Percentiles rank a stretch among this genome's conserved stretches.
phyloP scores from a whole-genome alignment of 2,329 filamentous ascomycete genomes.

The Fusarium duplospermum region DNA sequence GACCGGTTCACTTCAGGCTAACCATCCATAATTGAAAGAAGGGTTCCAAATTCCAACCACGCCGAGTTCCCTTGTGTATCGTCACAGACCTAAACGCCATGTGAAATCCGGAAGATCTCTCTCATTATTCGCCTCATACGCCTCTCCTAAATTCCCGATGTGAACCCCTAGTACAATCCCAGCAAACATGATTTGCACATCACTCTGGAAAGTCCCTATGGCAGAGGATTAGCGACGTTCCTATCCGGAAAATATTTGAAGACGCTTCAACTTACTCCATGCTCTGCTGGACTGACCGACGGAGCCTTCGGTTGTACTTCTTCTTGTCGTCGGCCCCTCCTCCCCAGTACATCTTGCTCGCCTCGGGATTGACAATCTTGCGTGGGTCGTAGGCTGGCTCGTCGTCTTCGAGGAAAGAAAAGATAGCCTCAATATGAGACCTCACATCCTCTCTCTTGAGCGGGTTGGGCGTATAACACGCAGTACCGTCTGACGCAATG shows the following conservation, averaged over 20 bases:
- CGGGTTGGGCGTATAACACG: slow-evolving; percentile 80
- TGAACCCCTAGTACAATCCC: slow-evolving; percentile 1
- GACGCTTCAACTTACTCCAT: slow-evolving; percentile 62
- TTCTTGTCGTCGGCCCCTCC: slow-evolving; percentile 78
- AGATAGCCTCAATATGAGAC: slow-evolving; percentile 85
- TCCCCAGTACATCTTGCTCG: slow-evolving; percentile 89
- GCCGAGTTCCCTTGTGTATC: slow-evolving; percentile 13
- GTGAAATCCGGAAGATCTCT: slow-evolving; percentile 20
- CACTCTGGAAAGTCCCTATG: slow-evolving; percentile 50
- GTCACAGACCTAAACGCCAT: slow-evolving; percentile 34
- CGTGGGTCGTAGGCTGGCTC: slow-evolving; percentile 89
- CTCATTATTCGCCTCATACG: slow-evolving; percentile 31
- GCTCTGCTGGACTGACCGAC: slow-evolving; percentile 79
- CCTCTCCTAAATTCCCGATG: slow-evolving; percentile 23
- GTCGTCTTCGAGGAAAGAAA: slow-evolving; percentile 87
- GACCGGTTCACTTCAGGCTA: background rate
- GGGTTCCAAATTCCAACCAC: slow-evolving; percentile 1
- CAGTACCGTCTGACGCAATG: slow-evolving; percentile 81
- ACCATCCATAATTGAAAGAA: slow-evolving; percentile 1
- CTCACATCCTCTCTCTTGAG: slow-evolving; percentile 78
- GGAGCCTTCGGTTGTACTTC: slow-evolving; percentile 82
- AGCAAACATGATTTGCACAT: background rate
- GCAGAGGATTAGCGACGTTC: slow-evolving; percentile 9
- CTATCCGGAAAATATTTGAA: too few species aligned
- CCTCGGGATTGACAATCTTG: slow-evolving; percentile 87